Evolutionary conservation across 257 asterid genomes (phyloP).

Genomic region (Jacaranda copaia): DNA sequence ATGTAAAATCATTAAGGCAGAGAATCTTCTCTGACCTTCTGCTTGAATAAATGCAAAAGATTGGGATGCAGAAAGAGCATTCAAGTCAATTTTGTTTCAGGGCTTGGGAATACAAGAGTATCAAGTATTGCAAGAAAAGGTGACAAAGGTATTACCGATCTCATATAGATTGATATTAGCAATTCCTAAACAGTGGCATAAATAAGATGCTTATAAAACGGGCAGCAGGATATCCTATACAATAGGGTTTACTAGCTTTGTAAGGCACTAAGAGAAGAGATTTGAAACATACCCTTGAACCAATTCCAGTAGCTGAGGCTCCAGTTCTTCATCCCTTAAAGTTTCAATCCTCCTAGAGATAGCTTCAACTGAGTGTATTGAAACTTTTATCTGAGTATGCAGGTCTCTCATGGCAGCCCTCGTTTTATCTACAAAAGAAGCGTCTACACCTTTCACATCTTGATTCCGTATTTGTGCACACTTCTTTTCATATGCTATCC

Average conservation of each 20-base stretch:
- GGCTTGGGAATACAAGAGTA: too few species aligned
- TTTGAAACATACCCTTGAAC: conserved; percentile 73
- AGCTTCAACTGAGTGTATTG: conserved; percentile 90
- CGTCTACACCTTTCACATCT: conserved; percentile 82
- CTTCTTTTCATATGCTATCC: conserved; percentile 88
- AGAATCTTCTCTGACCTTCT: too few species aligned
- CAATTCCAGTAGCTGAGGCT: conserved; percentile 84
- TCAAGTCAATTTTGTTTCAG: too few species aligned
- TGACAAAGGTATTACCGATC: too few species aligned
- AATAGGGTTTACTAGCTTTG: neutral
- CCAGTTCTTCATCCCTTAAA: conserved; percentile 83
- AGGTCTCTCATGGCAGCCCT: conserved; percentile 75
- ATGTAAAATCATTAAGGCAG: too few species aligned
- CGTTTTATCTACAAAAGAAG: conserved; percentile 66
- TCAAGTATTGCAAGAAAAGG: too few species aligned
- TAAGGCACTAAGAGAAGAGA: conserved; percentile 3
- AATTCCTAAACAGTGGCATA: too few species aligned
- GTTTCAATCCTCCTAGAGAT: conserved; percentile 91
- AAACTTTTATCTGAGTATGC: conserved; percentile 87
- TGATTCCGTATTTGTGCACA: conserved; percentile 73
- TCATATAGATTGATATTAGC: too few species aligned
- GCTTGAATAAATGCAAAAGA: too few species aligned
- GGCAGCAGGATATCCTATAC: neutral
- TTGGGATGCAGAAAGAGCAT: too few species aligned
- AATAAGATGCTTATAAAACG: too few species aligned